These are phyloP conservation scores for Camelina neglecta DNA, from an alignment of 345 rosid genomes.

Conservation along the genomic window DNA sequence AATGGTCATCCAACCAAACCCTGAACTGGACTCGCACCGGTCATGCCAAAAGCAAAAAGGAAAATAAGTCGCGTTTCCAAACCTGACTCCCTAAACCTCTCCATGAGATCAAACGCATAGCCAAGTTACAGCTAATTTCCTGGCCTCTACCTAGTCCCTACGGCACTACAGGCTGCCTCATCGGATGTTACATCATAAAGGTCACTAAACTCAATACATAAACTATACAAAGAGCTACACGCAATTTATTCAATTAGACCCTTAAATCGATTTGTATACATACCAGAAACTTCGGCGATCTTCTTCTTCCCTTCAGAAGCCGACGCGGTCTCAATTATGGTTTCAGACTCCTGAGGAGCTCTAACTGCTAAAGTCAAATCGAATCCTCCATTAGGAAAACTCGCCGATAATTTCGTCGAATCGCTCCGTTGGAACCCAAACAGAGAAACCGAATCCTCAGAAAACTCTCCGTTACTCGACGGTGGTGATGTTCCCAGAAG, in stretches of 20 bases:
- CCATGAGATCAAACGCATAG: neutral
- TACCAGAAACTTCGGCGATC: slow-evolving; percentile 47
- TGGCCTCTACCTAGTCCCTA: slow-evolving; percentile 5
- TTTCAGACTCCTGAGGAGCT: slow-evolving; percentile 26
- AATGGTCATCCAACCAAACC: neutral
- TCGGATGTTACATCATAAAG: neutral
- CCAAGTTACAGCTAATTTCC: neutral
- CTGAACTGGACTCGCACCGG: neutral
- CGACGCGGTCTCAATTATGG: neutral
- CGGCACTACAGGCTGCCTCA: neutral
- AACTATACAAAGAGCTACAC: slow-evolving; percentile 1
- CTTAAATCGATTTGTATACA: slow-evolving; percentile 5
- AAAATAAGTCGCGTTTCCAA: slow-evolving; percentile 15
- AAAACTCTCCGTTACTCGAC: slow-evolving; percentile 50
- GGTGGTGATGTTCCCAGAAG: slow-evolving; percentile 63
- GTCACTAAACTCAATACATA: slow-evolving; percentile 5
- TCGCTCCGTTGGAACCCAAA: slow-evolving; percentile 59
- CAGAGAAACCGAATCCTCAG: slow-evolving; percentile 58
- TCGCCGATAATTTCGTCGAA: slow-evolving; percentile 65
- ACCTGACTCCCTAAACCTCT: neutral
- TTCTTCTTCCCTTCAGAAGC: slow-evolving; percentile 35
- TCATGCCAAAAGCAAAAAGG: neutral
- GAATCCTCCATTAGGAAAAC: slow-evolving; percentile 76
- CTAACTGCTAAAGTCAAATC: slow-evolving; percentile 60
- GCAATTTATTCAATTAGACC: neutral